Conservation (phyloP, 2,329 filamentous ascomycete genomes). For the Hypoxylon sp. region DNA sequence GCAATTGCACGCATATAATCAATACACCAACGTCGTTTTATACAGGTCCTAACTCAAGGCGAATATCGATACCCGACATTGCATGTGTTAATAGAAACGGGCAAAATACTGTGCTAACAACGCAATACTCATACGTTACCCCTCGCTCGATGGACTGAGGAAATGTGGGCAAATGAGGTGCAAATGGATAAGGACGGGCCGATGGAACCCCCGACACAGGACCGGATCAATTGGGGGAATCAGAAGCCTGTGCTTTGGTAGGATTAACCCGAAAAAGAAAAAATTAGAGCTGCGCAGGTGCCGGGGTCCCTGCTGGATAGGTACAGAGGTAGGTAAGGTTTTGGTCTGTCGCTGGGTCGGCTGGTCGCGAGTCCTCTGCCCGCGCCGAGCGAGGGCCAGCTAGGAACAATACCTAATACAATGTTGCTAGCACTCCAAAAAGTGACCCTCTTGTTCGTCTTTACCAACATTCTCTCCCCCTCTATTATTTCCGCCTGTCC, state of each 20-base stretch:
- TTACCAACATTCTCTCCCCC: constrained; percentile 41
- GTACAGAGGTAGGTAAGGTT: too few species aligned
- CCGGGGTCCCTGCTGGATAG: constrained; percentile 23
- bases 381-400: constrained; percentile 42
- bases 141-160: constrained; percentile 39
- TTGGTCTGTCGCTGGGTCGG: constrained; percentile 31
- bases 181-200: constrained; percentile 31
- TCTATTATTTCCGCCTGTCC: constrained; percentile 34
- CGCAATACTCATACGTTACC: constrained; percentile 37
- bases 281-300: constrained; percentile 17
- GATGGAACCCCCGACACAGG: constrained; percentile 28
- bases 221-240: constrained; percentile 43
- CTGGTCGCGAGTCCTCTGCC: constrained; percentile 38
- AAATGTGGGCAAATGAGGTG: constrained; percentile 16
- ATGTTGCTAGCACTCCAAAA: constrained; percentile 47
- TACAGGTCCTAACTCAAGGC: not conserved
- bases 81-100: constrained; percentile 27
- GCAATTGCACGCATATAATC: not conserved
- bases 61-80: constrained; percentile 11
- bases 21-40: constrained; percentile 3
- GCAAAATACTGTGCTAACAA: constrained; percentile 38
- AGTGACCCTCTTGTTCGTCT: constrained; percentile 45
- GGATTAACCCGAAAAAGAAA: constrained; percentile 41
- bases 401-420: constrained; percentile 37
- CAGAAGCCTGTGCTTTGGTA: constrained; percentile 34